Percentiles rank a stretch among this genome's conserved stretches.
phyloP scores from a whole-genome alignment of 2,329 filamentous ascomycete genomes.

The Exophiala xenobiotica region DNA sequence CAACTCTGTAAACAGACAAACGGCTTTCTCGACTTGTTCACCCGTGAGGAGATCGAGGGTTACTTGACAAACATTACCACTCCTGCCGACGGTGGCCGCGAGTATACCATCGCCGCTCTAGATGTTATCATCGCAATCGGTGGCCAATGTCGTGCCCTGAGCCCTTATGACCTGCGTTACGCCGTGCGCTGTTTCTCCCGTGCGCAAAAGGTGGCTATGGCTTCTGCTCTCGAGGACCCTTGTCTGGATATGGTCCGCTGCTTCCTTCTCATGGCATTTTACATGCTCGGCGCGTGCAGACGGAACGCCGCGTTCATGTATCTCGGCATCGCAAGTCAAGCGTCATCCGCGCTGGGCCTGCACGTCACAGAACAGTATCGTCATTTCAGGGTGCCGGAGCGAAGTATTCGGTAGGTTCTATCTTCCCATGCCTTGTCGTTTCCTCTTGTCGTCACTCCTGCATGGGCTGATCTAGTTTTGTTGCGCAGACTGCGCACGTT shows the following conservation, averaged over 20 bases:
- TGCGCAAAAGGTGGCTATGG: conserved; percentile 51
- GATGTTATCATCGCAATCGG: conserved; percentile 56
- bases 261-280: conserved; percentile 59
- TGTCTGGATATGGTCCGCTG: conserved; percentile 53
- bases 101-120: conserved; percentile 32
- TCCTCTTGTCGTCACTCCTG: too few species aligned
- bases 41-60: conserved; percentile 31
- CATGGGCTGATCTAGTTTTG: too few species aligned
- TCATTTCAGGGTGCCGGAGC: conserved; percentile 11
- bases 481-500: conserved; percentile 42
- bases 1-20: conserved; percentile 36
- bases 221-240: conserved; percentile 54
- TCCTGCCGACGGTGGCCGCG: neutral
- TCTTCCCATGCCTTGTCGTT: neutral
- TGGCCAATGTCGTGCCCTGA: conserved; percentile 46
- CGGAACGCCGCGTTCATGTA: conserved; percentile 65
- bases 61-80: conserved; percentile 5
- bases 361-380: conserved; percentile 43
- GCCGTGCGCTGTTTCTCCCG: conserved; percentile 48
- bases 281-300: conserved; percentile 59
- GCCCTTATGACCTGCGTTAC: conserved; percentile 32
- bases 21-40: conserved; percentile 43
- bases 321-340: conserved; percentile 58
- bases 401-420: conserved; percentile 16
- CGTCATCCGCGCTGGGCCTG: conserved; percentile 58